A percentile compares a stretch with the other conserved stretches of the same genome.
Evolutionary conservation across 768 basidiomycete species (phyloP).

Genomic region (Tricholomella constricta): DNA sequence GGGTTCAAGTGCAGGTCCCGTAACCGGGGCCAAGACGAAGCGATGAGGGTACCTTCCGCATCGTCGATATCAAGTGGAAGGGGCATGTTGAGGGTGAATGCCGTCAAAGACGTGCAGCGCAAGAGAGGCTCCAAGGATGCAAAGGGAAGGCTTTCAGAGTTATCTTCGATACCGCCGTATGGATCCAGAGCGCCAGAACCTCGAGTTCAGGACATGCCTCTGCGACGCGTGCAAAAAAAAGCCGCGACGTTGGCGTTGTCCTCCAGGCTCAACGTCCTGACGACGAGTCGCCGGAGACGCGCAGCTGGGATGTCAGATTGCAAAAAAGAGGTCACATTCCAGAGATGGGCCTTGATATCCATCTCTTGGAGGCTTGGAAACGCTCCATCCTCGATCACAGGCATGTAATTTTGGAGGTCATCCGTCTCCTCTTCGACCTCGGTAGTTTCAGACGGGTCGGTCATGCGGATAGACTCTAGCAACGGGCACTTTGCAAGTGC

Average conservation of each 20-base stretch:
- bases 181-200: not conserved
- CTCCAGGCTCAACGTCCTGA: slow-evolving; percentile 8
- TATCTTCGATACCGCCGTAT: not conserved
- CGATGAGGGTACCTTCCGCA: slow-evolving; percentile 1
- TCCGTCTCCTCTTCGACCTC: not conserved
- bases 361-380: slow-evolving; percentile 11
- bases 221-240: slow-evolving; percentile 10
- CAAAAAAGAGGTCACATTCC: slow-evolving; percentile 8
- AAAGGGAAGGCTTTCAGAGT: slow-evolving; percentile 3
- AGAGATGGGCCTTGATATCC: slow-evolving; percentile 12
- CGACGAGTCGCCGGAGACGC: slow-evolving; percentile 4
- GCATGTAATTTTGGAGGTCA: slow-evolving; percentile 16
- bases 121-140: slow-evolving; percentile 8
- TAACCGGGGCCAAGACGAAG: slow-evolving; percentile 4
- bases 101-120: slow-evolving; percentile 4
- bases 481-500: slow-evolving; percentile 10
- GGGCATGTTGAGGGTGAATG: slow-evolving; percentile 1
- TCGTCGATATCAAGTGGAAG: slow-evolving; percentile 12
- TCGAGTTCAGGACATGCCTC: slow-evolving; percentile 9
- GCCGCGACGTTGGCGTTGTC: not conserved
- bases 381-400: slow-evolving; percentile 3
- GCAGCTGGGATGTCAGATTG: slow-evolving; percentile 9
- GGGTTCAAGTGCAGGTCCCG: slow-evolving; percentile 1
- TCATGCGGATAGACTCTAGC: slow-evolving; percentile 6
- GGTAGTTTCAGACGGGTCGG: not conserved